Percentiles rank a stretch among this genome's conserved stretches.
Conservation (phyloP, 257 asterid genomes). For the Nicotiana attenuata region DNA sequence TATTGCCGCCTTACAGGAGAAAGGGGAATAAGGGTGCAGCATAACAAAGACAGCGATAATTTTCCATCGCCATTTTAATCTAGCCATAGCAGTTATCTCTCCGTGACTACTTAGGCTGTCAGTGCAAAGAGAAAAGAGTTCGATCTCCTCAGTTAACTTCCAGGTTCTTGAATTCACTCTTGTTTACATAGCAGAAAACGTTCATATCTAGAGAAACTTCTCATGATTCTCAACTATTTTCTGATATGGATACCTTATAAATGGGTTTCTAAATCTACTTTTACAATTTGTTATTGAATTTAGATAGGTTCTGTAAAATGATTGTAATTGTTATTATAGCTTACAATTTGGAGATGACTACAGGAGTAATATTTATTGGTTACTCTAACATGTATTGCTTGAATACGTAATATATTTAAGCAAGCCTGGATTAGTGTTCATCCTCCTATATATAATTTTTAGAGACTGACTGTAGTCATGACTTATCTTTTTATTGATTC, state of each 20-base stretch:
- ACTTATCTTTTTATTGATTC: not conserved
- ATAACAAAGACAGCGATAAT: not conserved
- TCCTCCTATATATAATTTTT: no score
- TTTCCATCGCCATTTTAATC: not conserved
- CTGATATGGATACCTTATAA: no score
- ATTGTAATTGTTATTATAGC: no score
- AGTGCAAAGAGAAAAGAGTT: not conserved
- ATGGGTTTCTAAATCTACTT: no score
- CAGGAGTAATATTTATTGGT: not conserved
- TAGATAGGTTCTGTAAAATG: no score
- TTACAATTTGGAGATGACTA: not conserved
- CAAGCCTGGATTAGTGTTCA: not conserved
- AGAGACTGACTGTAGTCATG: not conserved
- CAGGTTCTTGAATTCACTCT: not conserved
- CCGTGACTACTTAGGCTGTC: not conserved
- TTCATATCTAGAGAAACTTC: not conserved
- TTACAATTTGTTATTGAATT: no score
- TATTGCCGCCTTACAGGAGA: not conserved
- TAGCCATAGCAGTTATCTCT: not conserved
- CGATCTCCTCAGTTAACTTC: no score
- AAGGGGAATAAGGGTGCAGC: not conserved
- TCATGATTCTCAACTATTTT: no score
- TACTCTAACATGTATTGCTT: not conserved
- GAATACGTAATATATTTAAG: not conserved
- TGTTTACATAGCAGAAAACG: not conserved